Percentiles rank a stretch among this genome's conserved stretches.
phyloP scores from a whole-genome alignment of 2,329 filamentous ascomycete genomes.

The Cladorrhinum sp. region DNA sequence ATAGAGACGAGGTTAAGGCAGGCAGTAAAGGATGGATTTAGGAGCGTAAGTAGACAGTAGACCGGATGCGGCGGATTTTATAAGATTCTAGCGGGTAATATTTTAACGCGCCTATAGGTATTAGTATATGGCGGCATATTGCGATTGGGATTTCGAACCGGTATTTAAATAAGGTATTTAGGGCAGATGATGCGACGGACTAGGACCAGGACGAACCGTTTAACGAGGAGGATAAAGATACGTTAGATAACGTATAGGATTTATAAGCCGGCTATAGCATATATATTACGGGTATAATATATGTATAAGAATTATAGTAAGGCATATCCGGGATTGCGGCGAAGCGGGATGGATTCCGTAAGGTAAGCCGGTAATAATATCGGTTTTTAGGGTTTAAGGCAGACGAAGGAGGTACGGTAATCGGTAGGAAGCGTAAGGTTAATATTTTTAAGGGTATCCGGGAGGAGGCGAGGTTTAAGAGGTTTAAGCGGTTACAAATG shows the following conservation, averaged over 20 bases:
- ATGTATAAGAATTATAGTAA: not conserved
- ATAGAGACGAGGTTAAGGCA: not conserved
- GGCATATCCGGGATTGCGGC: too few species aligned
- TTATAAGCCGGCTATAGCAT: not conserved
- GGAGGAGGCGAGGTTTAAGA: not conserved
- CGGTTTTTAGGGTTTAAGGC: not conserved
- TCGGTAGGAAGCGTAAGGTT: not conserved
- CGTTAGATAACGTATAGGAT: not conserved
- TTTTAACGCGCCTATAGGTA: not conserved
- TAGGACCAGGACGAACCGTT: not conserved
- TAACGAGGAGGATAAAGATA: not conserved
- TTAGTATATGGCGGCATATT: not conserved
- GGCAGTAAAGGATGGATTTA: not conserved
- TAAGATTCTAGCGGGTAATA: not conserved
- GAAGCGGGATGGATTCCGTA: not conserved
- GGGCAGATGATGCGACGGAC: not conserved
- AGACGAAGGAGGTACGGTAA: not conserved
- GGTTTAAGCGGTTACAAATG: not conserved
- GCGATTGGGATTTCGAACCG: not conserved
- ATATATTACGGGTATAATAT: not conserved
- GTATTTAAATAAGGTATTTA: not conserved
- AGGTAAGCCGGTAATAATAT: not conserved
- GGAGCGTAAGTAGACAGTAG: not conserved
- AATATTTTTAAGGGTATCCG: not conserved
- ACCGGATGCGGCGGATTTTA: not conserved